phyloP scores from a whole-genome alignment of 2,329 filamentous ascomycete genomes.

The Penicillium psychrosexuale region DNA sequence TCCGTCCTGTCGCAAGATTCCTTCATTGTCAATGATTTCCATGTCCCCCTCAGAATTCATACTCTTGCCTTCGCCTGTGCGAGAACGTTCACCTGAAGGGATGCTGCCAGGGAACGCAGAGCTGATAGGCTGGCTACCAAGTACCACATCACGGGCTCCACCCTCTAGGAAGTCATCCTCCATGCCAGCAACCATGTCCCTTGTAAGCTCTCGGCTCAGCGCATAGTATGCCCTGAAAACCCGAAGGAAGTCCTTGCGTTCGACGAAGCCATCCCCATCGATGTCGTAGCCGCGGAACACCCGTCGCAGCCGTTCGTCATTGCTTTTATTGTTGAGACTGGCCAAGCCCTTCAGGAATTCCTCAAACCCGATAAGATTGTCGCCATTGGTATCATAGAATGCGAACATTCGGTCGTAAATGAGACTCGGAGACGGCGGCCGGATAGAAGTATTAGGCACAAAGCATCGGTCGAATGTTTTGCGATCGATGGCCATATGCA shows the following conservation, averaged over 20 bases:
- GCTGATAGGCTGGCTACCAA: conserved; percentile 71
- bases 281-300: conserved; percentile 91
- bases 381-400: conserved; percentile 89
- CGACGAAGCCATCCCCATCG: conserved; percentile 80
- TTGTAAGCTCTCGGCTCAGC: conserved; percentile 83
- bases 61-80: conserved; percentile 65
- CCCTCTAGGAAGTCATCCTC: conserved; percentile 75
- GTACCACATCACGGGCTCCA: conserved; percentile 72
- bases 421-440: conserved; percentile 76
- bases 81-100: conserved; percentile 60
- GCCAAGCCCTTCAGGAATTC: conserved; percentile 86
- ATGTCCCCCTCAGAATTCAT: conserved; percentile 61
- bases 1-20: conserved; percentile 58
- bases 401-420: conserved; percentile 96
- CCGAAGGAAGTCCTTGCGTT: conserved; percentile 80
- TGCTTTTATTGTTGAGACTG: conserved; percentile 56
- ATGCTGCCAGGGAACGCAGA: conserved; percentile 72
- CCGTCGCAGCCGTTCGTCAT: conserved; percentile 64
- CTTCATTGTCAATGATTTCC: conserved; percentile 59
- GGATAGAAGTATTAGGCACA: conserved; percentile 76
- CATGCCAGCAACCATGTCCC: conserved; percentile 73
- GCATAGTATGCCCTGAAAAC: conserved; percentile 92
- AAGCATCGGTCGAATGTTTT: conserved; percentile 90
- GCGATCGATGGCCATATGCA: conserved; percentile 82
- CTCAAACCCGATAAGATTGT: conserved; percentile 85